Conservation (phyloP, 1,139 yeast species). For the Taphrina confusa region DNA sequence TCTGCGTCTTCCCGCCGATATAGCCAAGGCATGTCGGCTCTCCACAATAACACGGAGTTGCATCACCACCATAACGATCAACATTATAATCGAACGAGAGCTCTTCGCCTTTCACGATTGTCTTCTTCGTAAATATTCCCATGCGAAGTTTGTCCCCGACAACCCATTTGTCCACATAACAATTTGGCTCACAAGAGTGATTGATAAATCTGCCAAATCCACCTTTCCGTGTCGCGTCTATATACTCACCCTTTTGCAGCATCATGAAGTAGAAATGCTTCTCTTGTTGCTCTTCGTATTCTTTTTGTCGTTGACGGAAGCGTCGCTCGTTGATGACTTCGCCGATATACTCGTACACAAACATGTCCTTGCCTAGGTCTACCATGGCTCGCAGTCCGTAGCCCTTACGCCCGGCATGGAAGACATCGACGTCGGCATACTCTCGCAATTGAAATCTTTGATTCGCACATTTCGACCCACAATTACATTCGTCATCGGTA, state of each 20-base stretch:
- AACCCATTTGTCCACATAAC: constrained; percentile 95
- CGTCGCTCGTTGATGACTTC: constrained; percentile 80
- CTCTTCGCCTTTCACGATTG: constrained; percentile 78
- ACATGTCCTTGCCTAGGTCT: constrained; percentile 60
- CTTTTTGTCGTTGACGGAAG: constrained; percentile 71
- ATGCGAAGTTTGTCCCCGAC: constrained; percentile 84
- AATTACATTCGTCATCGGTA: constrained; percentile 65
- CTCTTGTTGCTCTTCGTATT: constrained; percentile 68
- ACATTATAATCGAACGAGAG: constrained; percentile 94
- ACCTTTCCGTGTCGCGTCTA: constrained; percentile 90
- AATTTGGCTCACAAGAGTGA: constrained; percentile 93
- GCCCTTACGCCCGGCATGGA: constrained; percentile 81
- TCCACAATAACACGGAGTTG: constrained; percentile 94
- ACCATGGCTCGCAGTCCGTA: constrained; percentile 78
- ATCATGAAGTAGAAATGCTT: constrained; percentile 96
- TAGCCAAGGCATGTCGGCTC: constrained; percentile 88
- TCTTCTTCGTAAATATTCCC: constrained; percentile 90
- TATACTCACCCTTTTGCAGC: constrained; percentile 88
- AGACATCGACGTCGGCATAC: constrained; percentile 72
- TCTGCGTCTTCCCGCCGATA: constrained; percentile 95
- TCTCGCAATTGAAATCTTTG: constrained; percentile 79
- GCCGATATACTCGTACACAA: constrained; percentile 89
- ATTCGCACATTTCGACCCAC: constrained; percentile 80
- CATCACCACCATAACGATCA: constrained; percentile 91
- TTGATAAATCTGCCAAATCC: constrained; percentile 87